Evolutionary conservation across 495 filamentous ascomycete species (phyloP), one percentile per base, ranked within the genome.

Genomic region (Coniosporium apollinis): DNA sequence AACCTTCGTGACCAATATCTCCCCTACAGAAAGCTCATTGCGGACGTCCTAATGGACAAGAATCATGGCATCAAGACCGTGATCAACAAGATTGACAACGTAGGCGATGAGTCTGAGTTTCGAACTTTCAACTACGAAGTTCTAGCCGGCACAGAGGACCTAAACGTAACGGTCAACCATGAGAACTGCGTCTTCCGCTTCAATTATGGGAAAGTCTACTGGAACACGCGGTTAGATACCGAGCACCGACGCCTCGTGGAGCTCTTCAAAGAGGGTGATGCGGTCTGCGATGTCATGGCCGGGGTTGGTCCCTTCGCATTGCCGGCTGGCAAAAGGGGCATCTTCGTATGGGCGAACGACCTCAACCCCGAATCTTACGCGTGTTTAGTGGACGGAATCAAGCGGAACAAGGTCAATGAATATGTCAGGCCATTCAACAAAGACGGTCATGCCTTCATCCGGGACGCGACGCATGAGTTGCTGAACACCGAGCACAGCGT

Each of bases 311-410:
- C 89, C 1, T 99, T 99, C 54, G 86, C 86, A 19, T 62, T 96
- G 2, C 89, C 89, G 0, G 86, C 89, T 1, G 89, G 81, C 18
- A 87, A 77, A 60, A 85, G 78, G 55, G 69, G 70, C 30, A 79
- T 83, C n/a, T 87, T 94, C 45, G 86, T 94, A 24, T 93, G 79
- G 79, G 89, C 85, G 8, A 96, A 96, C 52, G 89, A 99, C 50
- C 70, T 94, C 49, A 99, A 99, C 47, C 89, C 89, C 3, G 79
- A 89, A 38, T 84, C 83, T 37, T 79, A 70, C 54, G 65, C 60
- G 31, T 72, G 69, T 33, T 72, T 99, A 51, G 47, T 62, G 24
- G 67, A 75, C 32, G 80, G 79, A 3, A 69, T 91, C 11, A 52
- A 55, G 22, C 60, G 67, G 20, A 99, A 99, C 58, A 91, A 91